Percentiles rank a stretch among this genome's conserved stretches.
Evolutionary conservation across 169 alveolate species (phyloP).

Genomic region (Blepharisma undulans): DNA sequence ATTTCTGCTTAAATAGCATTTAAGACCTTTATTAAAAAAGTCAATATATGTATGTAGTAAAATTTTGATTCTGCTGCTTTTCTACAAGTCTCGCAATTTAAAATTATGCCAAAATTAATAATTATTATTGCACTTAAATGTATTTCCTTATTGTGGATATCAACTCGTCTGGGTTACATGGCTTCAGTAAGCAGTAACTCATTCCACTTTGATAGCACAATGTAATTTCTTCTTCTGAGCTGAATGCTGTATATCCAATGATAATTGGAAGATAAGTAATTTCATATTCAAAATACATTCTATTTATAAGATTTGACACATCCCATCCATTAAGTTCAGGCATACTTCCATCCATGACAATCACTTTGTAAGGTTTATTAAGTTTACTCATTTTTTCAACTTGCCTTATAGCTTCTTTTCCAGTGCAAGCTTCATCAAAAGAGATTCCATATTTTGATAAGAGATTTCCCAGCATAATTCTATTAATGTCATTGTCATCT

Average conservation of each 20-base stretch:
- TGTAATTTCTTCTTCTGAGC: not conserved
- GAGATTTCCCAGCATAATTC: not conserved
- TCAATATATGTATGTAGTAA: too few relatives aligned
- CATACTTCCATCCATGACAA: slow-evolving; percentile 34
- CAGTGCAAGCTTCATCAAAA: not conserved
- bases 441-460: not conserved
- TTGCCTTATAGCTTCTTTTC: slow-evolving; percentile 9
- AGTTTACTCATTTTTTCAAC: not conserved
- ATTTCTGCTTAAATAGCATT: too few relatives aligned
- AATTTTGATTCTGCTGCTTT: too few relatives aligned
- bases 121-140: not conserved
- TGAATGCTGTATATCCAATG: slow-evolving; percentile 30
- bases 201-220: slow-evolving; percentile 18
- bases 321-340: slow-evolving; percentile 32
- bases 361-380: not conserved
- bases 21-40: too few relatives aligned
- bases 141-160: not conserved
- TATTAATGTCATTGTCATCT: slow-evolving; percentile 7
- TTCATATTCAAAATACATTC: not conserved
- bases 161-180: not conserved
- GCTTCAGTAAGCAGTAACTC: not conserved
- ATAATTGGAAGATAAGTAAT: not conserved
- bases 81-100: too few relatives aligned
- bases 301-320: not conserved
- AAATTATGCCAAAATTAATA: not conserved